Evolutionary conservation across 306 rosid genomes (phyloP).

Genomic region (Cyamopsis tetragonoloba): DNA sequence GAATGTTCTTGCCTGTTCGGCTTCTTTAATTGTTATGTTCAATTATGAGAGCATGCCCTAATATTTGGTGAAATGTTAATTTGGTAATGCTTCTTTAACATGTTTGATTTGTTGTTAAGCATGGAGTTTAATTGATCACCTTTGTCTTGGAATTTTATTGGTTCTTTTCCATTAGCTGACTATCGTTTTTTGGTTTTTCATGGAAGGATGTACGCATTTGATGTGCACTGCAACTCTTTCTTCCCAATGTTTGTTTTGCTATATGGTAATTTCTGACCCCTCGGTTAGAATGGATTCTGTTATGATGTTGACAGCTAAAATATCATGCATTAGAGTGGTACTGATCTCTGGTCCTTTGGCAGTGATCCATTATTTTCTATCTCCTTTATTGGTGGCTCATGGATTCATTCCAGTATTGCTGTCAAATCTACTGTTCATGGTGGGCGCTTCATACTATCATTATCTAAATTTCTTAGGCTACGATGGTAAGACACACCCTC

Average conservation of each 20-base stretch:
- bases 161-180: conserved; percentile 29
- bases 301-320: conserved; percentile 13
- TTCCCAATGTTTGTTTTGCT: conserved; percentile 93
- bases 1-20: conserved; percentile 9
- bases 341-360: conserved; percentile 49
- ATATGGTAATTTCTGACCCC: conserved; percentile 59
- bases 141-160: conserved; percentile 7
- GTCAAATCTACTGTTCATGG: conserved; percentile 95
- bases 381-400: conserved; percentile 93
- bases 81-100: conserved; percentile 19
- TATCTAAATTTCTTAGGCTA: conserved; percentile 98
- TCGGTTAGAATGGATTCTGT: conserved; percentile 2
- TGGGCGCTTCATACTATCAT: conserved; percentile 90
- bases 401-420: conserved; percentile 88
- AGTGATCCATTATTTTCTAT: conserved; percentile 94
- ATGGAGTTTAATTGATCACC: background rate
- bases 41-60: conserved; percentile 4
- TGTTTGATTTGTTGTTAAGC: conserved; percentile 8
- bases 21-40: conserved; percentile 11
- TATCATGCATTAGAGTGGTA: conserved; percentile 16
- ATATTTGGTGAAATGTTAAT: background rate
- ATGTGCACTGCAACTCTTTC: conserved; percentile 99
- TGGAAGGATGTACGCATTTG: conserved; percentile 96
- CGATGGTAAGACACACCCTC: conserved; percentile 61
- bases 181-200: conserved; percentile 14